phyloP scores from a whole-genome alignment of 257 asterid species.

The Solanum chiquidenum region DNA sequence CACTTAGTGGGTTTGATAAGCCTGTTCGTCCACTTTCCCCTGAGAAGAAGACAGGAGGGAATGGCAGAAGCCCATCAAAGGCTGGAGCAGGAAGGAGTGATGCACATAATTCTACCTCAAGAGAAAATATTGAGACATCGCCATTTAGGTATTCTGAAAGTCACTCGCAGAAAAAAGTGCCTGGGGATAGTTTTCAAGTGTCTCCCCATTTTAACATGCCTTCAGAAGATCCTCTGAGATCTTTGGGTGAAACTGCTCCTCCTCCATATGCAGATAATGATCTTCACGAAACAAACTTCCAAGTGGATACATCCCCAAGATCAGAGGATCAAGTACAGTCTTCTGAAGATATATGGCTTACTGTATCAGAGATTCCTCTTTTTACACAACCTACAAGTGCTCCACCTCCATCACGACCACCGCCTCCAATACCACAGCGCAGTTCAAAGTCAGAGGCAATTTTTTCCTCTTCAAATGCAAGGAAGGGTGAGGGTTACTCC shows the following conservation, averaged over 20 bases:
- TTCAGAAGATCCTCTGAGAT: slow-evolving; percentile 43
- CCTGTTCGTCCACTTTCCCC: slow-evolving; percentile 47
- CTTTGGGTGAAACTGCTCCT: slow-evolving; percentile 45
- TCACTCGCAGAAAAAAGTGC: slow-evolving; percentile 36
- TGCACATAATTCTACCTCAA: slow-evolving; percentile 29
- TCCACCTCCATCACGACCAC: slow-evolving; percentile 96
- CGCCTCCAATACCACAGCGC: slow-evolving; percentile 75
- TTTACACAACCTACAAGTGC: slow-evolving; percentile 77
- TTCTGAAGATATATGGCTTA: slow-evolving; percentile 72
- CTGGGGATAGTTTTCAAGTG: slow-evolving; percentile 44
- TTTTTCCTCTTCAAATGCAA: slow-evolving; percentile 39
- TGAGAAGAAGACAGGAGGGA: slow-evolving; percentile 40
- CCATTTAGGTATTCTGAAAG: slow-evolving; percentile 47
- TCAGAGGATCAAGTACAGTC: slow-evolving; percentile 43
- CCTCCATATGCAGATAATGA: slow-evolving; percentile 28
- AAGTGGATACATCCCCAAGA: slow-evolving; percentile 39
- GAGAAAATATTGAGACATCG: slow-evolving; percentile 39
- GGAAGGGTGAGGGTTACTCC: slow-evolving; percentile 46
- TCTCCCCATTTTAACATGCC: slow-evolving; percentile 65
- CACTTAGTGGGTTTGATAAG: slow-evolving; percentile 46
- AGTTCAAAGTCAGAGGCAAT: slow-evolving; percentile 37
- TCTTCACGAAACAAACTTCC: slow-evolving; percentile 32
- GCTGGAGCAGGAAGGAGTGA: slow-evolving; percentile 16
- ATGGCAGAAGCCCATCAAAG: slow-evolving; percentile 46
- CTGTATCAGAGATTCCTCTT: slow-evolving; percentile 88